Evolutionary conservation across 202 grass and related monocot species (phyloP), one percentile per base, ranked within the genome.

Genomic region (Panicum hallii): DNA sequence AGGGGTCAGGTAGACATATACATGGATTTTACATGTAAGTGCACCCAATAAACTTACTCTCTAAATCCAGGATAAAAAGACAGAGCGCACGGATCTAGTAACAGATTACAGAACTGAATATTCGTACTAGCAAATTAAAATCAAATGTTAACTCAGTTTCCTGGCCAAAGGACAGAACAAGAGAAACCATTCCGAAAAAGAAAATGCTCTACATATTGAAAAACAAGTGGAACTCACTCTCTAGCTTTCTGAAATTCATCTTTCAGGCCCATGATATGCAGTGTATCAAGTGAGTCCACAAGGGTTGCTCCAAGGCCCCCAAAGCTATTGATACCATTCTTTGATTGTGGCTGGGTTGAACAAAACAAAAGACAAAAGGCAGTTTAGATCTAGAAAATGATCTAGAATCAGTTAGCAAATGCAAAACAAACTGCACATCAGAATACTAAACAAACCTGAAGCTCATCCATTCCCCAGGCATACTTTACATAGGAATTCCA

Each of bases 241-340:
- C 90, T 94, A 67, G 97, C 93, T 84, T 94, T 93, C 80, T 88
- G 90, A 90, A 99, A 99, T 88, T 99, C 93, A 85, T 97, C 97
- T 88, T 91, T 86, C 38, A 99, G 87, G 76, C 92, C 97, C 97
- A 99, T 99, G 91, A 99, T 97, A 79, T 97, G 91, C n/a, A 97
- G 74, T 72, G 97, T 99, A 88, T 97, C 97, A 34, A 99, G 88
- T 8, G 97, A 94, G 66, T 99, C 97, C 12, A 99, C 84, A 83
- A 99, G 89, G 32, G 97, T 97, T 70, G 97, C 97, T 48, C 97
- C 97, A 5, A 99, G 94, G 74, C 94, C 97, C 85, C 97, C 97
- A 87, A 97, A 99, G 86, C 97, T 99, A 88, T 99, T 87, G 73
- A 93, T 40, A 75, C 97, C 97, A 90, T 88, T 87, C 87, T 83